phyloP scores from a whole-genome alignment of 768 basidiomycete species.

The Termitomyces heimii region DNA sequence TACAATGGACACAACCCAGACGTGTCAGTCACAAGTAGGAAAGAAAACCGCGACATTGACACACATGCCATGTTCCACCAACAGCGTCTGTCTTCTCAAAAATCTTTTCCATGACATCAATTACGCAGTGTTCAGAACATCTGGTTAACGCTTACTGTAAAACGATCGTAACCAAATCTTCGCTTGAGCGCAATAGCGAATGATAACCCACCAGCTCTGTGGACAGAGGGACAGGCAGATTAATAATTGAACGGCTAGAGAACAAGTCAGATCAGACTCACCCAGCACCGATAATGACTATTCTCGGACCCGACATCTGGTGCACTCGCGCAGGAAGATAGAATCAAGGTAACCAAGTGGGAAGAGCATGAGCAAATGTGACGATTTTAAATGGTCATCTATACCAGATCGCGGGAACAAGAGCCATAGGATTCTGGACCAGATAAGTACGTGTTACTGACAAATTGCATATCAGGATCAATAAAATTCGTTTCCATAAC shows the following conservation, averaged over 20 bases:
- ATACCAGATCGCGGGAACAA: not conserved
- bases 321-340: not conserved
- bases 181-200: conserved; percentile 36
- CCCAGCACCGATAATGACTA: conserved; percentile 31
- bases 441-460: not conserved
- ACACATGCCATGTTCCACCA: conserved; percentile 49
- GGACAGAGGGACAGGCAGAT: not conserved
- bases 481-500: not conserved
- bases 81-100: conserved; percentile 38
- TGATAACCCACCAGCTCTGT: conserved; percentile 35
- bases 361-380: not conserved
- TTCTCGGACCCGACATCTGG: conserved; percentile 11
- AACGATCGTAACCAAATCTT: conserved; percentile 30
- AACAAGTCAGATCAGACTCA: conserved; percentile 3
- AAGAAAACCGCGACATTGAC: conserved; percentile 11
- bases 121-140: not conserved
- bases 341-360: not conserved
- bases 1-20: conserved; percentile 7
- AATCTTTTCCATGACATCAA: conserved; percentile 25
- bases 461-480: not conserved
- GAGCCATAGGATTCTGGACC: not conserved
- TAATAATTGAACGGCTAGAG: not conserved
- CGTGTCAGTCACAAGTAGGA: not conserved
- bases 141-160: conserved; percentile 25
- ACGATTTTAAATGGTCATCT: not conserved